Evolutionary conservation across 2,329 filamentous ascomycete species (phyloP).

Genomic region (Fusarium heterosporum): DNA sequence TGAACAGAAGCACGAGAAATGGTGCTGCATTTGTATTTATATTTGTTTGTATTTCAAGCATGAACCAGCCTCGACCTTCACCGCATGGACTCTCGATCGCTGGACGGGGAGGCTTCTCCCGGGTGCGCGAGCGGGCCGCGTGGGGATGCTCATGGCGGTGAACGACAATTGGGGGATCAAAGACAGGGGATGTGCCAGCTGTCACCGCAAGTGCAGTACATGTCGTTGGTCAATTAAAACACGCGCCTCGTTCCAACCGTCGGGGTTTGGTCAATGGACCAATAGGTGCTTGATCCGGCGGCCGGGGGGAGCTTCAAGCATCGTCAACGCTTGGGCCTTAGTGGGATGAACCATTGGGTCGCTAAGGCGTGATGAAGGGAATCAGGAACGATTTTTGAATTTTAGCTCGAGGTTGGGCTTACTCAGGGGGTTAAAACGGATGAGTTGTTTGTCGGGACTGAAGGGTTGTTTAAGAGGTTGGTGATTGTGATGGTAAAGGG

Average conservation of each 20-base stretch:
- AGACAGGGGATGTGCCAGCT: conserved; percentile 43
- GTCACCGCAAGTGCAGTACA: conserved; percentile 47
- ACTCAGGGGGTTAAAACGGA: conserved; percentile 19
- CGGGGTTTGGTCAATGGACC: conserved; percentile 31
- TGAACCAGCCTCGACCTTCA: conserved; percentile 17
- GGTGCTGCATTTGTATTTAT: conserved; percentile 31
- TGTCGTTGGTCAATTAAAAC: conserved; percentile 35
- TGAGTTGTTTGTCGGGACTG: background rate
- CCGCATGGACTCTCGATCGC: conserved; percentile 37
- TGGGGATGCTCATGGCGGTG: conserved; percentile 47
- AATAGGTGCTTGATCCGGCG: conserved; percentile 44
- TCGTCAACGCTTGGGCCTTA: conserved; percentile 35
- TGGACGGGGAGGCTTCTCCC: conserved; percentile 32
- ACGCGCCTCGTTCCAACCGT: conserved; percentile 28
- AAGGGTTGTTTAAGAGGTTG: conserved; percentile 22
- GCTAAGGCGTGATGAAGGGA: conserved; percentile 27
- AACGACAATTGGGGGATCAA: conserved; percentile 32
- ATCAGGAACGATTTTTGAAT: conserved; percentile 39
- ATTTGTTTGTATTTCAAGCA: conserved; percentile 34
- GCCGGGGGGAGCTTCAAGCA: conserved; percentile 40
- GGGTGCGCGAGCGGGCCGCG: conserved; percentile 45
- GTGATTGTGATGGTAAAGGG: conserved; percentile 13
- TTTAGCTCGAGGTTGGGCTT: conserved; percentile 32
- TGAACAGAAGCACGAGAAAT: conserved; percentile 33
- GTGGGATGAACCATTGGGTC: conserved; percentile 40